Evolutionary conservation across 2,329 filamentous ascomycete species (phyloP).

Genomic region (Aspergillus bombycis): DNA sequence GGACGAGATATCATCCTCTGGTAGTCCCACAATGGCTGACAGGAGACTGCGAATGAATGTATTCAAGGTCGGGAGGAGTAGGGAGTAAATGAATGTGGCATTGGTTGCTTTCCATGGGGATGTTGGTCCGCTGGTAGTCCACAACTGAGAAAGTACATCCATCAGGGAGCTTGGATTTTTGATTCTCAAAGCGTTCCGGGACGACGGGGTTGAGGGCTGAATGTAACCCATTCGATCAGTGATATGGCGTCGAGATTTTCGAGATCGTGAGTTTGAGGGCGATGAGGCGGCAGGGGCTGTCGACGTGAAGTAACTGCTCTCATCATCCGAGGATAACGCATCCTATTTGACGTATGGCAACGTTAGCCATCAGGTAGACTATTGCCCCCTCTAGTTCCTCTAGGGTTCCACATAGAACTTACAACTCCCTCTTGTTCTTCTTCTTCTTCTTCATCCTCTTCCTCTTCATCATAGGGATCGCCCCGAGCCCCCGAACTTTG

Average conservation of each 20-base stretch:
- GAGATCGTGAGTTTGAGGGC: conserved; percentile 44
- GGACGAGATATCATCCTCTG: conserved; percentile 67
- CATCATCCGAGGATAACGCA: conserved; percentile 66
- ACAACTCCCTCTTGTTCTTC: conserved; percentile 32
- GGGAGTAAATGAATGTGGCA: conserved; percentile 85
- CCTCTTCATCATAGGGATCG: conserved; percentile 39
- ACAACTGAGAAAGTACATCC: conserved; percentile 84
- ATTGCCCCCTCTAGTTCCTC: background rate
- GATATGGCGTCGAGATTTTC: conserved; percentile 43
- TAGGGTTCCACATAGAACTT: background rate
- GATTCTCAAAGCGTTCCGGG: conserved; percentile 68
- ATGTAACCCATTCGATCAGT: conserved; percentile 51
- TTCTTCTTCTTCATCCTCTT: conserved; percentile 35
- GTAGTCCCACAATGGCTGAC: conserved; percentile 87
- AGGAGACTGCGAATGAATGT: conserved; percentile 89
- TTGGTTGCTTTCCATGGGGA: conserved; percentile 96
- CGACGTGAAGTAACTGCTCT: conserved; percentile 83
- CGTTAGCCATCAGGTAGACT: background rate
- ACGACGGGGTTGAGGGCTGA: conserved; percentile 41
- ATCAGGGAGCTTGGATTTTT: conserved; percentile 78
- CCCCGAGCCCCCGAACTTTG: conserved; percentile 28
- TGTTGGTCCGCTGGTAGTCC: conserved; percentile 85
- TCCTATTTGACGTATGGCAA: conserved; percentile 28
- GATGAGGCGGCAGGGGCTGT: conserved; percentile 48
- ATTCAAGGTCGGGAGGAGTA: conserved; percentile 83